Evolutionary conservation across 1,139 yeast genomes (phyloP), one percentile per base, ranked within the genome.

Genomic region (Nadsonia commutata): DNA sequence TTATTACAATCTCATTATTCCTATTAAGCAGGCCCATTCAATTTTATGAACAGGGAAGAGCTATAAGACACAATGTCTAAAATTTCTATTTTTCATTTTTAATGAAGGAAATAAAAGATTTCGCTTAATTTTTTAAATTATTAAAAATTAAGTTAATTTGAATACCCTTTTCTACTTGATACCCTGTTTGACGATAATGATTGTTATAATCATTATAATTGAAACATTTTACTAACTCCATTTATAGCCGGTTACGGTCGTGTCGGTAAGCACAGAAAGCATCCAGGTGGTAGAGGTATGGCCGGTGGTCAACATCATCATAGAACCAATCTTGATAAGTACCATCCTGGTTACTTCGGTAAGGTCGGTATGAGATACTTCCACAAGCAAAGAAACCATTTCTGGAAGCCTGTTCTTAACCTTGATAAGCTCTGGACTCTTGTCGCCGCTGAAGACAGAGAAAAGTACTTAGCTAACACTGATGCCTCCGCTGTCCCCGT

Each of bases 291-390:
- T 78, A 90, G 98, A 78, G 99, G 99, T 90, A 90, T 77, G 93
- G 99, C 99, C 71, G 99, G 99, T 88, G 99, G 99, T 84, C 94
- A 79, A 76, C 96, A 85, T 73, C 99, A 90, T 76, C 98, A 93
- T 95, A 86, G 97, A 84, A 63, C 66, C 54, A 86, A 86, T 80
- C 75, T 90, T 78, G 98, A 93, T 72, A 90, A 88, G 75, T 93
- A 83, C 95, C 99, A 93, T 73, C 98, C 98, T 66, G 99, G 99
- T 86, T 93, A 93, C 93, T 93, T 93, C 75, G 99, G 99, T 83
- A 93, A 93, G 79, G 97, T 93, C 70, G 99, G 99, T 88, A 90
- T 90, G 97, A 86, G 98, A 83, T 82, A 84, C 82, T 93, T 83
- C 95, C 97, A 86, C 88, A 80, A 82, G 73, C 95, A 86, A 76